Conservation (phyloP, 2,329 filamentous ascomycete genomes). For the Diaporthe capsici region DNA sequence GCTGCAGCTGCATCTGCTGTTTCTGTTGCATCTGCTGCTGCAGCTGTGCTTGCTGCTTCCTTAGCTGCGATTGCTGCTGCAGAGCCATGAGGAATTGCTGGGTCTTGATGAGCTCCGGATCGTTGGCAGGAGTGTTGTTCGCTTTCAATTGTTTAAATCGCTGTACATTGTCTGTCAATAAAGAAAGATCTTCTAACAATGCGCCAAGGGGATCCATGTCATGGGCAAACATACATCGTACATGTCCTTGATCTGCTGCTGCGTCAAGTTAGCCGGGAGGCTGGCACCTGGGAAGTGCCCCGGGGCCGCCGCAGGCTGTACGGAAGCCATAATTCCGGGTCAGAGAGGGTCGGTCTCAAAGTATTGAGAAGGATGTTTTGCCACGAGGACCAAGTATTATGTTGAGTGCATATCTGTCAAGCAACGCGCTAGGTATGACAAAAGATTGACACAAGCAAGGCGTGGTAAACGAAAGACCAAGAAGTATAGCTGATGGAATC, state of each 20-base stretch:
- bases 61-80: constrained; percentile 53
- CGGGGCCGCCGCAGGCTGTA: constrained; percentile 76
- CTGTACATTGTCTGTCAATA: constrained; percentile 65
- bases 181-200: constrained; percentile 4
- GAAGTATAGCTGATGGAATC: constrained; percentile 33
- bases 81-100: constrained; percentile 82
- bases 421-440: constrained; percentile 33
- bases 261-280: constrained; percentile 78
- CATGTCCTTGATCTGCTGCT: constrained; percentile 83
- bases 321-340: constrained; percentile 78
- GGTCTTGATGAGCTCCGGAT: constrained; percentile 90
- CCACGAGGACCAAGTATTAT: constrained; percentile 46
- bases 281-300: constrained; percentile 74
- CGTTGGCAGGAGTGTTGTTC: constrained; percentile 82
- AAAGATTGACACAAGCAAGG: constrained; percentile 16
- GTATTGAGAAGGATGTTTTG: constrained; percentile 44
- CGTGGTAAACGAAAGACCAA: constrained; percentile 23
- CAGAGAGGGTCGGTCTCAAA: constrained; percentile 39
- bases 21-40: constrained; percentile 50
- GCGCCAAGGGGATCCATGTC: not conserved
- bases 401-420: constrained; percentile 55
- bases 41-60: constrained; percentile 44
- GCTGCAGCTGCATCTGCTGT: constrained; percentile 54
- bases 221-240: constrained; percentile 67
- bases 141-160: constrained; percentile 93